Evolutionary conservation across 2,329 filamentous ascomycete genomes (phyloP).

Genomic region (Diaporthe citri): DNA sequence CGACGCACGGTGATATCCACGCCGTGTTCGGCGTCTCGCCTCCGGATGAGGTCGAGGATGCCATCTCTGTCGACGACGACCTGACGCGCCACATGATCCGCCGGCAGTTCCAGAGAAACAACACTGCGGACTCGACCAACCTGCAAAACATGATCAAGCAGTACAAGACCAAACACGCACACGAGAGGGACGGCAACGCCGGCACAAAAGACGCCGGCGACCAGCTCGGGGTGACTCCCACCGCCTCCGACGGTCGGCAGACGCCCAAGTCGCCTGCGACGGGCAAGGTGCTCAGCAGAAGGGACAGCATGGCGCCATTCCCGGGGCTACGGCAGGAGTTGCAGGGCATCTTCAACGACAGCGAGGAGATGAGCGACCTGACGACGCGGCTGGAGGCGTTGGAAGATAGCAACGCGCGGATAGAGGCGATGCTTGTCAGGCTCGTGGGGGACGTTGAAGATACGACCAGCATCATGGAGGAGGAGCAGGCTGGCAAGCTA

Average conservation of each 20-base stretch:
- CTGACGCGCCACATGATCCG: slow-evolving; percentile 70
- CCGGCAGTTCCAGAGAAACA: slow-evolving; percentile 65
- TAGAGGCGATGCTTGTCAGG: slow-evolving; percentile 61
- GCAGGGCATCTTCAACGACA: slow-evolving; percentile 61
- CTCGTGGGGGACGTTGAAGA: slow-evolving; percentile 49
- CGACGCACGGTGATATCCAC: slow-evolving; percentile 78
- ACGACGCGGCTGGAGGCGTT: slow-evolving; percentile 60
- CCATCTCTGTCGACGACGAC: slow-evolving; percentile 71
- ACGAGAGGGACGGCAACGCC: slow-evolving; percentile 14
- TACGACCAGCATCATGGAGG: slow-evolving; percentile 40
- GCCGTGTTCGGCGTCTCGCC: slow-evolving; percentile 80
- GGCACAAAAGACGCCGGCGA: slow-evolving; percentile 30
- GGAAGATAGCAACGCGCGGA: slow-evolving; percentile 62
- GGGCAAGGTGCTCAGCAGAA: slow-evolving; percentile 45
- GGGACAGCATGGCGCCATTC: slow-evolving; percentile 68
- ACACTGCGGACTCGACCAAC: slow-evolving; percentile 51
- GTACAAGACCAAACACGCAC: slow-evolving; percentile 38
- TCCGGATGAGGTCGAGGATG: slow-evolving; percentile 69
- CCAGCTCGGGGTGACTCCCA: slow-evolving; percentile 16
- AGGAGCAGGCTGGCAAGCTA: slow-evolving; percentile 44
- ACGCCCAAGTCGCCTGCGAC: slow-evolving; percentile 42
- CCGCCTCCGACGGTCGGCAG: slow-evolving; percentile 28
- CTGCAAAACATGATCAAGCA: slow-evolving; percentile 34
- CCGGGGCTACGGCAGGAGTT: slow-evolving; percentile 65
- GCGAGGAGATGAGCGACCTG: slow-evolving; percentile 60